Conservation (phyloP, 1,284 basidiomycete species). For the Takashimella tepidaria region DNA sequence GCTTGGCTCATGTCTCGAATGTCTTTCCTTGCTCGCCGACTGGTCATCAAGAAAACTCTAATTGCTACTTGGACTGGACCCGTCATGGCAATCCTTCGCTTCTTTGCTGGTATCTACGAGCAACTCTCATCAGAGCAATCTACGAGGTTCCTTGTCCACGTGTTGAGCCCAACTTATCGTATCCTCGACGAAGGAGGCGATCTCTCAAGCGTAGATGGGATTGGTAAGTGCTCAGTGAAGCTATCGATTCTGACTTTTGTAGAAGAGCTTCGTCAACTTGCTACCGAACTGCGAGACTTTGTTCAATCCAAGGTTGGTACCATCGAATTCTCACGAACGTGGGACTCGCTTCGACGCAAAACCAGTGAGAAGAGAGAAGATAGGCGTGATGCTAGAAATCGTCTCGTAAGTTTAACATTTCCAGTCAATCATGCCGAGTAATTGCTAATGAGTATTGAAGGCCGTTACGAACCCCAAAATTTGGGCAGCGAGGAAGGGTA, state of each 20-base stretch:
- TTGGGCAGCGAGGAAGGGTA: constrained; percentile 66
- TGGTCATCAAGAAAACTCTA: constrained; percentile 49
- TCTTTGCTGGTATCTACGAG: constrained; percentile 86
- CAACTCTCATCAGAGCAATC: constrained; percentile 59
- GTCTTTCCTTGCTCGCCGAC: constrained; percentile 69
- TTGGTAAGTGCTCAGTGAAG: constrained; percentile 57
- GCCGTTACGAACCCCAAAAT: constrained; percentile 33
- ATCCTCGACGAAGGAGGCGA: constrained; percentile 71
- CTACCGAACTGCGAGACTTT: constrained; percentile 80
- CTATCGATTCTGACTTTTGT: constrained; percentile 4
- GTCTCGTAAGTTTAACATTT: constrained; percentile 52
- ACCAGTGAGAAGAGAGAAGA: constrained; percentile 65
- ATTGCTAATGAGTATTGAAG: too few relatives aligned
- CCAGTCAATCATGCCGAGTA: too few relatives aligned
- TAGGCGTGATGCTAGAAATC: constrained; percentile 61
- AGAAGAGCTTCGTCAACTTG: constrained; percentile 80
- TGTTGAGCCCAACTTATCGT: constrained; percentile 80
- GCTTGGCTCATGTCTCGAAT: constrained; percentile 92
- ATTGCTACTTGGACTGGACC: constrained; percentile 70
- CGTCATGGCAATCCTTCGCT: constrained; percentile 74
- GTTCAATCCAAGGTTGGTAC: constrained; percentile 80
- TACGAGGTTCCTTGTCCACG: constrained; percentile 70
- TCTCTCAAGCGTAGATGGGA: constrained; percentile 60
- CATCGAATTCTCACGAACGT: constrained; percentile 69
- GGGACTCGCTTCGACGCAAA: constrained; percentile 72